Evolutionary conservation across 129 eudicot genomes (phyloP), one percentile per base, ranked within the genome.

Genomic region (Artemisia annua): DNA sequence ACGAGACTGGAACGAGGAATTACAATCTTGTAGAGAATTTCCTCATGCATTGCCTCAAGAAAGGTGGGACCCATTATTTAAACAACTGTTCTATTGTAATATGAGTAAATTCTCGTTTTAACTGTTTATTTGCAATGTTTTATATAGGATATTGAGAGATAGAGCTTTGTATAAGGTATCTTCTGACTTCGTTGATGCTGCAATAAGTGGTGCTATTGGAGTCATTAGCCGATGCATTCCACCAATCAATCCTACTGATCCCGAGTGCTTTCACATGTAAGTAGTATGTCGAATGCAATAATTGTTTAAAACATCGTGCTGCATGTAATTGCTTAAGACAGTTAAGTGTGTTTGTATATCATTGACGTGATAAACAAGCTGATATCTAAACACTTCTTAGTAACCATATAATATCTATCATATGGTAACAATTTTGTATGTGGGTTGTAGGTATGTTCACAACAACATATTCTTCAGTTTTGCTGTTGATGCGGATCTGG

Each of bases 261-360:
- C 97, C 9, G 99, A 95, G 79, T 95, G 99, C 86, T 95, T 95
- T 87, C 97, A 95, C 87, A 95, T 95, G 99, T 95, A 61, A 88
- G 96, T 86, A 69, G 55, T 48, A 67, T 68, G 26, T 7, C 51
- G 16, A 56, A 14, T 61, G 64, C 24, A 15, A 12, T 39, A 61
- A 35, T 58, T 14, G 43, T 18, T 48, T 22, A 11, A 52, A 32
- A 14, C 7, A 39, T 44, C 44, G 59, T 66, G 67, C 46, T 72
- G 77, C 43, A 62, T 30, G 67, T 62, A 28, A 52, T 52, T 15
- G 57, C n/a, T 15, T 4, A 1, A 17, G 57, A 15, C 2, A 52
- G 14, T 15, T 62, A 12, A 62, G 48, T 2, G 46, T 6, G 67
- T 24, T 28, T 7, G 20, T 39, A 39, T 39, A 39, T 7, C 7